Conservation (phyloP, 2,329 filamentous ascomycete genomes). For the Paecilomyces fulvus region DNA sequence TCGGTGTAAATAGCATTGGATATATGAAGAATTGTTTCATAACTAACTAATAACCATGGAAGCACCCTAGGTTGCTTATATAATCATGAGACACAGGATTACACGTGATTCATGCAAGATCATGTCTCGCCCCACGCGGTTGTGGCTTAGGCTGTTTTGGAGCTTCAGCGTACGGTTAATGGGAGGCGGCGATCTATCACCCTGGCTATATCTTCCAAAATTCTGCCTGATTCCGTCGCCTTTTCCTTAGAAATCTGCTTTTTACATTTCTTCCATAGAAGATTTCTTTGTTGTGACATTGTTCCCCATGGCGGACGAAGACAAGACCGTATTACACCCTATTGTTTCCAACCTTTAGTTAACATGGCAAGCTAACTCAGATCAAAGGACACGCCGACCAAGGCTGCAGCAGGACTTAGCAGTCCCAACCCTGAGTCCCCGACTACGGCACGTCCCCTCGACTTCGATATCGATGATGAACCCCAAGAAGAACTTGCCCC, state of each 20-base stretch:
- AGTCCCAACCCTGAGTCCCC: slow-evolving; percentile 42
- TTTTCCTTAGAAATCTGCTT: neutral
- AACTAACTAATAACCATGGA: too few relatives aligned
- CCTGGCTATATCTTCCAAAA: neutral
- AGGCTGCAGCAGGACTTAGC: slow-evolving; percentile 20
- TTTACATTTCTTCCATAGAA: neutral
- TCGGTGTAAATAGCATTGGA: too few relatives aligned
- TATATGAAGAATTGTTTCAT: too few relatives aligned
- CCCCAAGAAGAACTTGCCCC: slow-evolving; percentile 38
- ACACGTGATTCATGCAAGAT: neutral
- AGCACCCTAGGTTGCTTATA: neutral
- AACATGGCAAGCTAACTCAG: slow-evolving; percentile 13
- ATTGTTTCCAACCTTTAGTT: slow-evolving; percentile 5
- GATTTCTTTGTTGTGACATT: neutral
- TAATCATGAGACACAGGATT: neutral
- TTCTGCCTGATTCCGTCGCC: neutral
- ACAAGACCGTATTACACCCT: slow-evolving; percentile 21
- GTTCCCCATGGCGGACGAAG: slow-evolving; percentile 27
- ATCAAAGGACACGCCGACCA: slow-evolving; percentile 27
- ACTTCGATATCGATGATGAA: slow-evolving; percentile 53
- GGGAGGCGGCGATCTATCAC: neutral
- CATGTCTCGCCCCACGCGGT: neutral
- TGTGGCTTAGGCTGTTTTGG: neutral
- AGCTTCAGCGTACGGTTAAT: neutral
- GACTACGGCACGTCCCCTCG: slow-evolving; percentile 48